Base-by-base conservation (phyloP, 1,284 basidiomycete species). In the Vanrija sp. region DNA sequence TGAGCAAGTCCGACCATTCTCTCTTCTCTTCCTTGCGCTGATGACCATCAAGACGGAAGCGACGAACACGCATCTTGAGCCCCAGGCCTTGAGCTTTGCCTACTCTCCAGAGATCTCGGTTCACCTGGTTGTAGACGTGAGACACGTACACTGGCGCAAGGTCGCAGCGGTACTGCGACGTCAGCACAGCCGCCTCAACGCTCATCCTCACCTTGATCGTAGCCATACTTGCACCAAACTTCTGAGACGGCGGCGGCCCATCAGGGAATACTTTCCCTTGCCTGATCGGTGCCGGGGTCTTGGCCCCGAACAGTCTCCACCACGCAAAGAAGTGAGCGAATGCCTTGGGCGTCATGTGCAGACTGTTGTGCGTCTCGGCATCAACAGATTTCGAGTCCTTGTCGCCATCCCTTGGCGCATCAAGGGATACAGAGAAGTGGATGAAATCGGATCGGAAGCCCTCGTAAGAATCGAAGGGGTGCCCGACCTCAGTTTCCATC, bases 361-460 rank as follows among this genome's bases (percentile, higher is more conserved):
- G 79, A 67, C 84, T 91, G 76, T 88, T 97, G 60, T 79, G 75
- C 8, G 68, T 75, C n/a, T 64, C 57, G 6, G 59, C 62, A 0
- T 62, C 54, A 12, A 34, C 34, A 2, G 34, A 34, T 12, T 7
- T 34, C 2, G 9, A 5, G 14, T 34, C 34, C 34, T 34, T 34
- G n/a, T 65, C 63, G 1, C 62, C 55, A 65, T 65, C 64, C 6
- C 65, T 66, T 5, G 83, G 86, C 6, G 90, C 90, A 38, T 84
- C 83, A 58, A 97, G 80, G 0, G 93, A 97, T 46, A 95, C 81
- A 0, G 92, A 93, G 52, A 96, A 83, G 76, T 98, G 95, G 56
- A 97, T 86, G 72, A 91, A 96, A 75, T 98, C 88, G 8, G 93
- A 96, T 34, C 95, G 85, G 78, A 97, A 98, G 2, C 84, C 88